Evolutionary conservation across 2,329 filamentous ascomycete genomes (phyloP), one percentile per base, ranked within the genome.

Genomic region (Berkeleyomyces rouxiae): DNA sequence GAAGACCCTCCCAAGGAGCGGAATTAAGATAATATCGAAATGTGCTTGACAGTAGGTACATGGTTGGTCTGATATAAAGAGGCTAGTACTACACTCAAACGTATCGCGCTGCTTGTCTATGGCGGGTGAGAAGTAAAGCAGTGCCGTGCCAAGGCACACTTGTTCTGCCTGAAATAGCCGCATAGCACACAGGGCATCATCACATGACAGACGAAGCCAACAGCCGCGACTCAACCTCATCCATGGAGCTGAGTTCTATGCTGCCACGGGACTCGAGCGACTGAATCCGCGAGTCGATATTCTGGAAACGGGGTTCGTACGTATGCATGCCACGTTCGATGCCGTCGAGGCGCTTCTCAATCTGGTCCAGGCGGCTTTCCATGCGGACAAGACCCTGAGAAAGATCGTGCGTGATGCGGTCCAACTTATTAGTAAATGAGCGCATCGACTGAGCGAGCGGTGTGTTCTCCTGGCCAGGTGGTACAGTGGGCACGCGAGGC

Each of bases 341-440:
- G 55, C 75, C 75, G 16, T 81, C 78, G 63, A 83, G 72, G n/a
- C 79, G 75, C 70, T 81, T 80, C 67, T 80, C 76, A 36, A 83
- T 75, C 58, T 74, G 74, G 13, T 80, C 78, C 6, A 81, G 73
- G 2, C 75, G 75, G 64, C 75, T 73, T 65, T 79, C 77, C 53
- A 83, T 75, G 57, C 78, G 75, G 66, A 74, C 71, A 64, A 83
- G 74, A 4, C 78, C 78, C 65, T 81, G 77, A 1, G 72, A 70
- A 69, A 82, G 75, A 44, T 84, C 81, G 68, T 83, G 81, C 63
- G 74, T 76, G 64, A 83, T 74, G 39, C 81, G 78, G 65, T 84
- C 81, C 37, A 84, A 72, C 72, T 83, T 83, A 69, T 82, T 81
- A 5, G 76, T 80, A 55, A 83, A 74, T 57, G 77, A 81, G 58